phyloP scores from a whole-genome alignment of 306 rosid species.

The Corylus avellana region DNA sequence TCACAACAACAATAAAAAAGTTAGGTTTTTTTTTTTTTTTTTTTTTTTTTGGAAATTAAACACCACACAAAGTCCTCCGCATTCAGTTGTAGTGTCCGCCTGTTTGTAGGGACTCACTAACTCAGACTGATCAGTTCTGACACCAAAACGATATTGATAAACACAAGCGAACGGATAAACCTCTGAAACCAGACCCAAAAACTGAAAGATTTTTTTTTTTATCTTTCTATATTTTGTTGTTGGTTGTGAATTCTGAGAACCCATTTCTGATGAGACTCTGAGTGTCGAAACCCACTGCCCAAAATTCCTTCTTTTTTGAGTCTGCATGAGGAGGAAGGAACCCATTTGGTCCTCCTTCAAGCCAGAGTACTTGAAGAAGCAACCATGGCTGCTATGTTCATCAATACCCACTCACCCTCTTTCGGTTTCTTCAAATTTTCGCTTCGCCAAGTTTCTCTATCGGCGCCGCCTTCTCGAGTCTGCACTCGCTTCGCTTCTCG shows the following conservation, averaged over 20 bases:
- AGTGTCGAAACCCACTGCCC: constrained; percentile 12
- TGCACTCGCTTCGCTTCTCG: constrained; percentile 63
- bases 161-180: constrained; percentile 30
- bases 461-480: constrained; percentile 47
- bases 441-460: constrained; percentile 38
- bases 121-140: not conserved
- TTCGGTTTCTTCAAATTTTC: constrained; percentile 34
- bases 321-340: constrained; percentile 81
- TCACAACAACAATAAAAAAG: no score
- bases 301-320: constrained; percentile 28
- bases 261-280: constrained; percentile 19
- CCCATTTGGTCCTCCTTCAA: constrained; percentile 48
- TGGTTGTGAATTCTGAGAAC: constrained; percentile 9
- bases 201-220: not conserved
- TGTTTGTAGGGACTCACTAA: not conserved
- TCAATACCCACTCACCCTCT: constrained; percentile 33
- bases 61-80: constrained; percentile 10
- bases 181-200: constrained; percentile 14
- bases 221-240: not conserved
- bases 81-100: constrained; percentile 28
- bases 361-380: constrained; percentile 61
- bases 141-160: not conserved
- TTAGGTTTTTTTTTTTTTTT: no score
- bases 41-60: not conserved
- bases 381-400: constrained; percentile 64